Percentiles rank a stretch among this genome's conserved stretches.
Evolutionary conservation across 2,329 filamentous ascomycete genomes (phyloP).

Genomic region (Cyclaneusma minus): DNA sequence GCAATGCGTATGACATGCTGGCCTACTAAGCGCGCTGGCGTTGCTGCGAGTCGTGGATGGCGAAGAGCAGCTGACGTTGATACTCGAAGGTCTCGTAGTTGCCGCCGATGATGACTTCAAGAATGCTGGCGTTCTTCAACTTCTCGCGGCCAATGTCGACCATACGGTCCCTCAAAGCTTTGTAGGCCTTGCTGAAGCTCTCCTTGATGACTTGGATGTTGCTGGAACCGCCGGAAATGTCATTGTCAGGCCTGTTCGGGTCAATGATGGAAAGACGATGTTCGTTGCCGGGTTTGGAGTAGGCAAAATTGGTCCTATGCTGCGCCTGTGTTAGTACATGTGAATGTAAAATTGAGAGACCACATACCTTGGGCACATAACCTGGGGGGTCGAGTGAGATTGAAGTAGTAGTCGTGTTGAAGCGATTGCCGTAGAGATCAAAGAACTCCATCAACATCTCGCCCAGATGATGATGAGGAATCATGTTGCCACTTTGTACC

Average conservation of each 20-base stretch:
- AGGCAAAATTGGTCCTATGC: constrained; percentile 23
- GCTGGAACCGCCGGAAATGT: constrained; percentile 75
- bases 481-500: constrained; percentile 42
- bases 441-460: constrained; percentile 78
- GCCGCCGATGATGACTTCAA: constrained; percentile 58
- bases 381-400: constrained; percentile 63
- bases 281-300: constrained; percentile 34
- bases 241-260: constrained; percentile 71
- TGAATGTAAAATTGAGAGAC: constrained; percentile 1
- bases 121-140: constrained; percentile 27
- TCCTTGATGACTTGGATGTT: constrained; percentile 52
- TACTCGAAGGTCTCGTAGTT: constrained; percentile 62
- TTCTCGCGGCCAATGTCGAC: constrained; percentile 24
- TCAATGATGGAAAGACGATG: constrained; percentile 78
- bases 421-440: constrained; percentile 72
- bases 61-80: constrained; percentile 48
- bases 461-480: constrained; percentile 54
- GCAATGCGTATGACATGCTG: too few species aligned
- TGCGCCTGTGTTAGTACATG: constrained; percentile 6
- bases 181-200: constrained; percentile 53
- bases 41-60: too few species aligned
- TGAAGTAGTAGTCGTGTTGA: constrained; percentile 53
- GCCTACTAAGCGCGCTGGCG: too few species aligned
- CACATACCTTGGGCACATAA: constrained; percentile 59
- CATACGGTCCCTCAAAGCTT: constrained; percentile 42